phyloP scores from a whole-genome alignment of 345 rosid genomes.

The Aurinia saxatilis region DNA sequence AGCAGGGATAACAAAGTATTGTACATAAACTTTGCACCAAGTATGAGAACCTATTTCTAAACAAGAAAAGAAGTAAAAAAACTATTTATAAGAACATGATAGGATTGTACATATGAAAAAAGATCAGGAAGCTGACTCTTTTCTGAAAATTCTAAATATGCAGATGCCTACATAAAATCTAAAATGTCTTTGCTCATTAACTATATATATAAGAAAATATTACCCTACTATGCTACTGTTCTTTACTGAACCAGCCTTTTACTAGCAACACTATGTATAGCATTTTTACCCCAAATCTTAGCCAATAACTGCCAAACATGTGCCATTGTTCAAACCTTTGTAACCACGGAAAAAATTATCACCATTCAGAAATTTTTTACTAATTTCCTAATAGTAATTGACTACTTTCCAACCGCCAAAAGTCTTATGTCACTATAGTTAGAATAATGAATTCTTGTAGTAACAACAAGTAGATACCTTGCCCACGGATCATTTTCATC shows the following conservation, averaged over 20 bases:
- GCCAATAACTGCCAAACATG: slow-evolving; percentile 4
- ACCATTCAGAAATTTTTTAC: neutral
- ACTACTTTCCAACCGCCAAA: neutral
- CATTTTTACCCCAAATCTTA: neutral
- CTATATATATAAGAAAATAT: neutral
- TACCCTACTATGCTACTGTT: neutral
- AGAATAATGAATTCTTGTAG: neutral
- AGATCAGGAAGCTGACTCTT: slow-evolving; percentile 5
- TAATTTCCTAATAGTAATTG: too few relatives aligned
- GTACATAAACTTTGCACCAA: neutral
- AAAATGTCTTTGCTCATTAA: neutral
- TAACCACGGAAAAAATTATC: neutral
- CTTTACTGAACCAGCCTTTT: slow-evolving; percentile 7
- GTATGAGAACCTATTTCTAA: neutral
- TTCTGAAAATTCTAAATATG: neutral
- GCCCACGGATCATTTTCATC: slow-evolving; percentile 99
- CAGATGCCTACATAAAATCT: too few relatives aligned
- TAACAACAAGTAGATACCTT: slow-evolving; percentile 42
- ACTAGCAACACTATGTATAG: neutral
- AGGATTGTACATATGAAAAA: neutral
- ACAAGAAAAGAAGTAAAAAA: neutral
- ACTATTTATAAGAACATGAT: neutral
- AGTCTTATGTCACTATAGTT: neutral
- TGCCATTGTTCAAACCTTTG: neutral
- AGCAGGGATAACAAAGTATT: neutral